phyloP scores from a whole-genome alignment of 352 stramenopile genomes.

The Globisporangium acanthophoron region DNA sequence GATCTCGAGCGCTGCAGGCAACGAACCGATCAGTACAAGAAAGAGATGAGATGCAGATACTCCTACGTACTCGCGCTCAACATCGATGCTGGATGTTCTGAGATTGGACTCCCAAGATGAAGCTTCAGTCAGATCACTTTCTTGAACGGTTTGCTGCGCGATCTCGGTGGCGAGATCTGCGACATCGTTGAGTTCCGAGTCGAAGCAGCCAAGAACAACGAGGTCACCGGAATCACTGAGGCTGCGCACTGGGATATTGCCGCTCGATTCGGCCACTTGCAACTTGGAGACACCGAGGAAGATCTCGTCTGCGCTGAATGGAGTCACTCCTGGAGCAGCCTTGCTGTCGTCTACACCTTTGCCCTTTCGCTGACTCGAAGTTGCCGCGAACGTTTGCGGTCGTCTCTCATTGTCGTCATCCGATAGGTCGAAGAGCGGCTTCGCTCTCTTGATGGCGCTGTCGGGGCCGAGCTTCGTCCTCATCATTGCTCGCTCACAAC shows the following conservation, averaged over 20 bases:
- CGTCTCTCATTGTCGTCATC: slow-evolving; percentile 5
- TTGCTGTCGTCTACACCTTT: background rate
- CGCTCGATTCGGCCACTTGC: background rate
- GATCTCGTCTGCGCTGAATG: slow-evolving; percentile 12
- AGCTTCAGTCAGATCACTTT: background rate
- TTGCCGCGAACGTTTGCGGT: background rate
- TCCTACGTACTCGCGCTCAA: background rate
- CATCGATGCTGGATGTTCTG: background rate
- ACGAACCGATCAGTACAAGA: background rate
- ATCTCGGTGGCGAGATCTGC: slow-evolving; percentile 9
- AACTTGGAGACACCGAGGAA: background rate
- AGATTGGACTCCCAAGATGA: background rate
- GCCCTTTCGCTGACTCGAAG: slow-evolving; percentile 14
- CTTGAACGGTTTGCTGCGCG: background rate
- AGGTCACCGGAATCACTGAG: background rate
- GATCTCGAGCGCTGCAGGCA: background rate
- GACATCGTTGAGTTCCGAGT: slow-evolving; percentile 8
- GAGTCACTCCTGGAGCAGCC: background rate
- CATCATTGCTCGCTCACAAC: background rate
- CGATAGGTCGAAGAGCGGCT: slow-evolving; percentile 32
- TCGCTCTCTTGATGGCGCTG: slow-evolving; percentile 24
- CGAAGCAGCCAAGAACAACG: background rate
- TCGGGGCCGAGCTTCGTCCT: slow-evolving; percentile 14
- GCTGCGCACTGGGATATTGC: background rate
- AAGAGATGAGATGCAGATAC: background rate